phyloP scores from a whole-genome alignment of 768 basidiomycete genomes.

The Amanita thiersii region DNA sequence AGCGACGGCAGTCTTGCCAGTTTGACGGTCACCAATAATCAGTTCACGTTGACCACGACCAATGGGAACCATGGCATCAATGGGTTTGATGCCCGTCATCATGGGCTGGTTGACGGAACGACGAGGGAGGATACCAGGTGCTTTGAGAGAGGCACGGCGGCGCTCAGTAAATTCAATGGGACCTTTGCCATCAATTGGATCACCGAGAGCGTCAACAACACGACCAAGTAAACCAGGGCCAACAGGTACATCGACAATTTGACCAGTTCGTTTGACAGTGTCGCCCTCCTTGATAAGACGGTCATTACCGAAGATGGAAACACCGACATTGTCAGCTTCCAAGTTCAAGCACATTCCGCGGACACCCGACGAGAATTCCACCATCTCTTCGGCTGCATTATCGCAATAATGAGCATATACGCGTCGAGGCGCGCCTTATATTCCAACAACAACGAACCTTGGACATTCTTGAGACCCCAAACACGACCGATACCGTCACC shows the following conservation, averaged over 20 bases:
- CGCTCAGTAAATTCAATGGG: conserved; percentile 91
- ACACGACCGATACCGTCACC: conserved; percentile 99
- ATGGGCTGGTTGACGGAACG: conserved; percentile 99
- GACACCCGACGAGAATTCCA: conserved; percentile 99
- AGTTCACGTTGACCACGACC: conserved; percentile 99
- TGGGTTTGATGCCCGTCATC: conserved; percentile 99
- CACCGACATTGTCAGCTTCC: conserved; percentile 99
- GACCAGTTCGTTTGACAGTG: conserved; percentile 99
- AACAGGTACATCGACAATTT: conserved; percentile 99
- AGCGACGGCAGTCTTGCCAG: conserved; percentile 98
- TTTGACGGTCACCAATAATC: conserved; percentile 99
- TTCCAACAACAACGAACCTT: conserved; percentile 47
- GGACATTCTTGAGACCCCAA: conserved; percentile 98
- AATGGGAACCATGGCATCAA: conserved; percentile 99
- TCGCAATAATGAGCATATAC: conserved; percentile 12
- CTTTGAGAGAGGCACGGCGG: conserved; percentile 96
- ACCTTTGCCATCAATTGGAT: conserved; percentile 99
- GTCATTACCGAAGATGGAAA: conserved; percentile 98
- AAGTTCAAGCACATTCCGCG: conserved; percentile 99
- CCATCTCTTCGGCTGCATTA: conserved; percentile 94
- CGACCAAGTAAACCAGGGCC: conserved; percentile 96
- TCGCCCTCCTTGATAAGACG: conserved; percentile 99
- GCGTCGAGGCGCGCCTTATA: conserved; percentile 10
- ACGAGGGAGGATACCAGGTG: conserved; percentile 98
- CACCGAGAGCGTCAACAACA: conserved; percentile 98